These are phyloP conservation scores for Artemisia tridentata DNA, from an alignment of 129 eudicot species.

Conservation along the genomic window DNA sequence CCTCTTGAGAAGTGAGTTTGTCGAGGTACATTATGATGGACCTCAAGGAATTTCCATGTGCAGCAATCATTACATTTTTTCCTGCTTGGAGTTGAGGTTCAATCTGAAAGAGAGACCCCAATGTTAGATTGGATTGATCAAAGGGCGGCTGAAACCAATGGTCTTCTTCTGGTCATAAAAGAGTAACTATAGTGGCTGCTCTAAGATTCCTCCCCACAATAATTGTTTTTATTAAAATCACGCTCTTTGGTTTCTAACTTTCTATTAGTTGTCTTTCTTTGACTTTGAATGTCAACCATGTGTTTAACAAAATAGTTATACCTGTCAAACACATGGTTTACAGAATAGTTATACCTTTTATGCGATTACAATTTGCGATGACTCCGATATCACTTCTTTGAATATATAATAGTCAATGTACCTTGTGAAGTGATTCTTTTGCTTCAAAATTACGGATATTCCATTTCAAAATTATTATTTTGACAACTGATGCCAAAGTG, in stretches of 20 bases:
- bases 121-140: slow-evolving; percentile 15
- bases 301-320: neutral
- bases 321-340: neutral
- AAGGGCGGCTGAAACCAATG: neutral
- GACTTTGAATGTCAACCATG: slow-evolving; percentile 4
- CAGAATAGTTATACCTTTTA: neutral
- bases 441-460: too few relatives aligned
- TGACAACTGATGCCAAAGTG: neutral
- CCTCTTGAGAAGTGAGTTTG: slow-evolving; percentile 95
- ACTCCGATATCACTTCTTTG: too few relatives aligned
- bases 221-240: neutral
- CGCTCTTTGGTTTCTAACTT: neutral
- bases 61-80: slow-evolving; percentile 96
- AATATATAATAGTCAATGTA: too few relatives aligned
- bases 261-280: slow-evolving; percentile 2
- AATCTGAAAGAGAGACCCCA: slow-evolving; percentile 46
- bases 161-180: neutral
- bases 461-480: too few relatives aligned
- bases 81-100: slow-evolving; percentile 86
- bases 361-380: neutral
- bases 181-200: neutral
- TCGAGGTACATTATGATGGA: slow-evolving; percentile 99
- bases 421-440: too few relatives aligned
- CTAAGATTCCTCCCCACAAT: neutral
- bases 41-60: slow-evolving; percentile 96